Base-by-base conservation (phyloP, 805 yeast genomes). In the Candida wancherniae region DNA sequence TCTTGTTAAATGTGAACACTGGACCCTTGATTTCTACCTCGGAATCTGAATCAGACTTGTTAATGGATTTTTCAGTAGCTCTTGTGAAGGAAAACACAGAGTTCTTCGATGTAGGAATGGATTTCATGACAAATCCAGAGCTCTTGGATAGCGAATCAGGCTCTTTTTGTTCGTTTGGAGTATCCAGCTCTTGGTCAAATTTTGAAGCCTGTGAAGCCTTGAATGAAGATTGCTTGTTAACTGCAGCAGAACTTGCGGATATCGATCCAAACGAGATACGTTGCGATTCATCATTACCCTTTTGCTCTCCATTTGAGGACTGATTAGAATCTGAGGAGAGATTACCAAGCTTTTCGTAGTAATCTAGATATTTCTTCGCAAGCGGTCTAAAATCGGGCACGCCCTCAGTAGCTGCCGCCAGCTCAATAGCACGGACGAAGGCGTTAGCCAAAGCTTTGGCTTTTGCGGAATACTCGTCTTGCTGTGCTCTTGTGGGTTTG, bases 21-120 rank as follows among this genome's bases (percentile, higher is more conserved):
- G 94, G 94, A 1, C 94, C 94, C 53, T 83, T 74, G 17, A 81
- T 71, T 50, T 77, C 80, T 15, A 78, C 56, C 21, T 77, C 83
- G 13, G 77, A 76, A 19, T 77, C 84, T 1, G 74, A 66, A 26
- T 73, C 79, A 1, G 71, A 61, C 22, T 25, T 20, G 14, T 31
- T 22, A 7, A 24, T n/a, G 5, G 18, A 5, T 15, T 27, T 27
- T 10, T 12, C 19, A 18, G 20, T 7, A 5, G 61, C 55, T 6
- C 61, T 61, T n/a, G n/a, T n/a, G 37, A 63, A 63, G 9, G 67
- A 37, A 25, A 65, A 63, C 2, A 66, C 63, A 0, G 69, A 49
- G 14, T 48, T 53, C 40, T 63, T 65, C 5, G 51, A 41, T 2
- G 57, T 47, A 7, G 55, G 51, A 38, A 55, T 48, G 6, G 44